Evolutionary conservation across 2,329 filamentous ascomycete species (phyloP).

Genomic region (Aspergillus arachidicola): DNA sequence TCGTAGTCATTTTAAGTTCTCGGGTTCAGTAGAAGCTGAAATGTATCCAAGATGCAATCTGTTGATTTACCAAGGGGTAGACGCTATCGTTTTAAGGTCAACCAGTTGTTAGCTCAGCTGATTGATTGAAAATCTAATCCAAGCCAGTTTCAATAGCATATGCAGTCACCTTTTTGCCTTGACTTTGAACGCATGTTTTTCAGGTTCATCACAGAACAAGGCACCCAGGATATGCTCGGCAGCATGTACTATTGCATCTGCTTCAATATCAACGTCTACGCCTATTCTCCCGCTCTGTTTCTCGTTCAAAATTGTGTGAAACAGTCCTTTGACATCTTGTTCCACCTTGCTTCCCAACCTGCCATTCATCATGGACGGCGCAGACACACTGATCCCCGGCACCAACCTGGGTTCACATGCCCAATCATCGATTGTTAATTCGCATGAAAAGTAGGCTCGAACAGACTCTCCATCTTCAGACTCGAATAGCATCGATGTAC

Average conservation of each 20-base stretch:
- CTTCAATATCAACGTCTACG: slow-evolving; percentile 22
- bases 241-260: slow-evolving; percentile 36
- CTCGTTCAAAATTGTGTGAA: slow-evolving; percentile 36
- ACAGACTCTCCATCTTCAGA: slow-evolving; percentile 11
- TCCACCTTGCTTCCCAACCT: slow-evolving; percentile 33
- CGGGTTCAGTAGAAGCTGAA: no score
- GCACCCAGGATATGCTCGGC: slow-evolving; percentile 37
- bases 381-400: slow-evolving; percentile 39
- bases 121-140: not conserved
- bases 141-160: not conserved
- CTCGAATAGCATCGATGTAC: slow-evolving; percentile 38
- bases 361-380: slow-evolving; percentile 12
- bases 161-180: not conserved
- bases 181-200: not conserved
- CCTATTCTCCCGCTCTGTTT: slow-evolving; percentile 8
- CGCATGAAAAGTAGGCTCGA: slow-evolving; percentile 38
- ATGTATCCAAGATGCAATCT: not conserved
- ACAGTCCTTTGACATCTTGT: slow-evolving; percentile 42
- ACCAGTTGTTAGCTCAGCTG: not conserved
- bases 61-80: not conserved
- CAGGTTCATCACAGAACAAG: slow-evolving; percentile 29
- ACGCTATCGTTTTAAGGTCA: not conserved
- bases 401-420: slow-evolving; percentile 43
- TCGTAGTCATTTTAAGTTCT: not conserved
- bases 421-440: slow-evolving; percentile 41